Conservation (phyloP, 805 yeast genomes). For the Lipomyces orientalis region DNA sequence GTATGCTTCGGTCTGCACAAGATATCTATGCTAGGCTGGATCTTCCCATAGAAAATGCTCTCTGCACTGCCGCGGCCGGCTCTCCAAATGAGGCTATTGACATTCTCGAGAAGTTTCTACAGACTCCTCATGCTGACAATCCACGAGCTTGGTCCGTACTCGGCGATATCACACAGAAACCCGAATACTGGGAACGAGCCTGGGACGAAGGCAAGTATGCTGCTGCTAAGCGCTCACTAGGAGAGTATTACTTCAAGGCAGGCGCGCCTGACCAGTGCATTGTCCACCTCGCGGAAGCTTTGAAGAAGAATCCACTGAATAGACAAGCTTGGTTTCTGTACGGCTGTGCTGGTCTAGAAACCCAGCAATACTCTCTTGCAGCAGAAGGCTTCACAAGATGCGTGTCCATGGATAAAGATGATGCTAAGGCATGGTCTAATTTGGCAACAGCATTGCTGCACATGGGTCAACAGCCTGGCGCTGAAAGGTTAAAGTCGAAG, state of each 20-base stretch:
- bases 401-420: slow-evolving; percentile 80
- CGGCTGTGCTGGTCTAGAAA: slow-evolving; percentile 87
- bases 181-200: slow-evolving; percentile 76
- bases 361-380: slow-evolving; percentile 72
- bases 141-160: slow-evolving; percentile 82
- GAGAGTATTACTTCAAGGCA: slow-evolving; percentile 65
- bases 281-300: slow-evolving; percentile 73
- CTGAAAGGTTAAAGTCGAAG: slow-evolving; percentile 13
- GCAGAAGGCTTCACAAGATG: slow-evolving; percentile 93
- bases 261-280: slow-evolving; percentile 62
- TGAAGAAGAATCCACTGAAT: slow-evolving; percentile 72
- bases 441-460: slow-evolving; percentile 78
- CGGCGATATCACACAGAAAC: slow-evolving; percentile 84
- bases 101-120: slow-evolving; percentile 60
- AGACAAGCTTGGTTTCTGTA: slow-evolving; percentile 89
- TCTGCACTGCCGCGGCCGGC: slow-evolving; percentile 88
- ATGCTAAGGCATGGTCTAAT: slow-evolving; percentile 88
- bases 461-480: slow-evolving; percentile 54
- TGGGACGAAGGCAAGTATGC: slow-evolving; percentile 87
- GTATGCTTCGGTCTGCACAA: slow-evolving; percentile 83
- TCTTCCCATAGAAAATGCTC: slow-evolving; percentile 80
- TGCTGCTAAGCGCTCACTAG: slow-evolving; percentile 83
- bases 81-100: slow-evolving; percentile 60
- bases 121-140: slow-evolving; percentile 62
- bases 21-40: slow-evolving; percentile 84